Conservation (phyloP, 768 basidiomycete species). For the Suillus subalutaceus region DNA sequence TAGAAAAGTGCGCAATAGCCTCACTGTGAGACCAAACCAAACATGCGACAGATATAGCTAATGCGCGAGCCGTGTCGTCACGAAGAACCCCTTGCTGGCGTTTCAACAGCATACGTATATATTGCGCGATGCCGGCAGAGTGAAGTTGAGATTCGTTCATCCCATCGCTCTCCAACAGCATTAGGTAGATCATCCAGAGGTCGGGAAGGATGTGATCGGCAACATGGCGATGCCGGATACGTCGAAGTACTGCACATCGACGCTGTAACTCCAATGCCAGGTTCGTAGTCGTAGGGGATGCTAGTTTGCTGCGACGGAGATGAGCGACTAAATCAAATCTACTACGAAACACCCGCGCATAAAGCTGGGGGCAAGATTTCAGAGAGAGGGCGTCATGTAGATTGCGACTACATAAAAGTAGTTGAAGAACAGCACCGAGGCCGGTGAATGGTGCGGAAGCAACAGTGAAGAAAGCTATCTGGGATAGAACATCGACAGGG, state of each 20-base stretch:
- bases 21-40: conserved; percentile 41
- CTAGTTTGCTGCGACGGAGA: conserved; percentile 27
- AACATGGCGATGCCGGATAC: conserved; percentile 41
- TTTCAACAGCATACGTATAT: conserved; percentile 28
- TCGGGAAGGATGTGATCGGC: conserved; percentile 41
- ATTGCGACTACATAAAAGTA: conserved; percentile 49
- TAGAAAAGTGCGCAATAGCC: conserved; percentile 28
- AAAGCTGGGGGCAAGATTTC: conserved; percentile 51
- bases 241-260: conserved; percentile 50
- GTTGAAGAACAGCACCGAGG: conserved; percentile 43
- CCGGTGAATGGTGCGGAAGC: conserved; percentile 41
- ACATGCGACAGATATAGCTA: conserved; percentile 36
- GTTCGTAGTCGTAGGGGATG: conserved; percentile 39
- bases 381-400: conserved; percentile 48
- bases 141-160: conserved; percentile 50
- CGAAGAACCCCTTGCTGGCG: conserved; percentile 12
- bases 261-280: conserved; percentile 51
- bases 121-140: conserved; percentile 40
- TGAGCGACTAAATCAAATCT: conserved; percentile 48
- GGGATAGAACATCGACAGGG: conserved; percentile 59
- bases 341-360: conserved; percentile 53
- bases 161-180: conserved; percentile 60
- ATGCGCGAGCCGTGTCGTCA: conserved; percentile 21
- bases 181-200: conserved; percentile 59
- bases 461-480: conserved; percentile 52